Evolutionary conservation across 2,329 filamentous ascomycete genomes (phyloP), one percentile per base, ranked within the genome.

Genomic region (Xylariaceae sp.): DNA sequence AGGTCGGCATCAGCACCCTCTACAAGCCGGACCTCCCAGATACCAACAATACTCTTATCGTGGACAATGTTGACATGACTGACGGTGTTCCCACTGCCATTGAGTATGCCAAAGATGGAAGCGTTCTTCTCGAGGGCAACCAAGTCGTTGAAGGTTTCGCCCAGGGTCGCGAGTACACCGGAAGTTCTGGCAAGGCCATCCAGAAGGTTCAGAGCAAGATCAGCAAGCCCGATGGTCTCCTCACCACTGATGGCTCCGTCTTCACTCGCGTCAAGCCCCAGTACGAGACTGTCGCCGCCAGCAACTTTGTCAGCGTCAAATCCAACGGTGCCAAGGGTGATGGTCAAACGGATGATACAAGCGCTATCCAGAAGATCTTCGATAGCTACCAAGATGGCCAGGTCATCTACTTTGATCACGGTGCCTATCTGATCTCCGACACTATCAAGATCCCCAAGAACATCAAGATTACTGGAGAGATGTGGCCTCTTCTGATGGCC

Each of bases 401-500:
- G 52, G 64, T 91, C 48, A 74, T 87, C 43, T 90, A 82, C 66
- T 84, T 91, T 51, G 84, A 88, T 56, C 81, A 85, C 55, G 87
- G 87, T 41, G 76, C 82, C 37, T 89, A 90, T 61, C 63, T 86
- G 41, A 69, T 90, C 52, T 81, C 77, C 33, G 72, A 79, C 52
- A 90, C 86, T 1, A 68, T 90, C 61, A 76, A 78, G 51, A 74
- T 90, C 8, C 86, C 86, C 43, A 85, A 85, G 71, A 78, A 89
- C 57, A 81, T 91, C 69, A 86, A 83, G 67, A 90, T 97, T 60
- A 87, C 87, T 7, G 91, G 91, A 55, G 89, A 96, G 67, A 82
- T 94, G 60, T 95, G 88, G 87, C 85, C 91, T 3, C 69, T 95
- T 47, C 85, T 97, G 63, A 85, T 96, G 75, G 90, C 88, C 19